Base-by-base conservation (phyloP, 768 basidiomycete species). In the Phanerodontia chrysosporium region DNA sequence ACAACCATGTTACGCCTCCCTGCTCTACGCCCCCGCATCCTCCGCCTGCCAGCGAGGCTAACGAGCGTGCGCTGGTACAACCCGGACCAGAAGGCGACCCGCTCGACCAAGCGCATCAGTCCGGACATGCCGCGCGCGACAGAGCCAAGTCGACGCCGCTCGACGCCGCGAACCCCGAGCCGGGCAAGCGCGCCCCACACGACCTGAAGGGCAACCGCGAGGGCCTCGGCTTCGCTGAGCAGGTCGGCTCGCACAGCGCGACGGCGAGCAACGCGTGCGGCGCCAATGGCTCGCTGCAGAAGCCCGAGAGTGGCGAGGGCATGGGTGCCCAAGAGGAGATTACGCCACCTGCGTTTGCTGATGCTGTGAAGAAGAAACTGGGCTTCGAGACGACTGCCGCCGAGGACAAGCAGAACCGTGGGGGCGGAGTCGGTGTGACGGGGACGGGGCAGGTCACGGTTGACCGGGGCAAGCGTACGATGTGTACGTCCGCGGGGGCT, bases 331-430 rank as follows among this genome's bases (percentile, higher is more conserved):
- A 65, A 51, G 70, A 72, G 52, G 68, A 73, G 49, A 64, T 66
- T 28, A 64, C 60, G 22, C 64, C 72, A 35, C 71, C 72, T 1
- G 65, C 70, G 16, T 58, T 71, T 24, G 35, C 67, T 28, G 64
- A 65, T 22, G 57, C 62, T 28, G 29, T 71, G 55, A 74, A 73
- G 65, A 70, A 67, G 56, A 62, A 60, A 49, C 49, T 72, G 3
- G 69, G 70, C 5, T 25, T 68, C 12, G 55, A 59, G 2, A 70
- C 70, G 46, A 67, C 60, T 16, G 51, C 58, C n/a, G 70, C 60
- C 14, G 72, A 72, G 55, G 73, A 63, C 55, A 74, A 73, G 62
- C 71, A 72, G 62, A 73, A 73, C 53, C 61, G 69, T 16, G 69
- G 68, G 0, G 69, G 68, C 0, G 70, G 69, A 0, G 62, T 65